A percentile compares a stretch with the other conserved stretches of the same genome.
These are phyloP conservation scores for Handroanthus guayacan DNA, from an alignment of 257 asterid genomes.

Conservation along the genomic window DNA sequence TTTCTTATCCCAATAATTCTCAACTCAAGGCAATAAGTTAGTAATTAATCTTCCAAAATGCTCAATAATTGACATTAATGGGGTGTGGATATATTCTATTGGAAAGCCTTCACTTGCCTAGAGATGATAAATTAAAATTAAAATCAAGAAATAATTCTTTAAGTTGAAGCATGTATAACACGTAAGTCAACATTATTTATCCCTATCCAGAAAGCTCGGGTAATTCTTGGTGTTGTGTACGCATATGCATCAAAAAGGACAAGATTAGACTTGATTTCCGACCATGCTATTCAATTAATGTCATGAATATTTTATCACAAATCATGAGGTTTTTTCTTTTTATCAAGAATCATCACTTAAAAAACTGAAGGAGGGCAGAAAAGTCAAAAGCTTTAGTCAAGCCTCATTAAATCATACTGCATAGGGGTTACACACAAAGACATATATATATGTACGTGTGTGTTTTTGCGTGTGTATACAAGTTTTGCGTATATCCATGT, in stretches of 20 bases:
- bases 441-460: too few species aligned
- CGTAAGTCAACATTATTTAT: not conserved
- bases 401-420: constrained; percentile 10
- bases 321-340: too few species aligned
- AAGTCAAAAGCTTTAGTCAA: constrained; percentile 42
- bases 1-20: not conserved
- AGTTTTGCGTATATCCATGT: too few species aligned
- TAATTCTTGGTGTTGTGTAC: not conserved
- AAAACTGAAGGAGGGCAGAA: constrained; percentile 7
- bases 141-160: not conserved
- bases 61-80: constrained; percentile 29
- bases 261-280: not conserved
- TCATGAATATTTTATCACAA: not conserved
- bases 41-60: not conserved
- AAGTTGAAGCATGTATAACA: not conserved
- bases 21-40: constrained; percentile 23
- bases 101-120: not conserved
- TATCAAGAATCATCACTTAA: not conserved
- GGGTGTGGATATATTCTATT: not conserved
- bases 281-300: constrained; percentile 8
- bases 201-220: not conserved
- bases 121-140: not conserved
- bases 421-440: not conserved
- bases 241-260: constrained; percentile 6
- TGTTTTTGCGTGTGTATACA: too few species aligned